Base-by-base conservation (phyloP, 2,329 filamentous ascomycete species). In the Metarhizium anisopliae region DNA sequence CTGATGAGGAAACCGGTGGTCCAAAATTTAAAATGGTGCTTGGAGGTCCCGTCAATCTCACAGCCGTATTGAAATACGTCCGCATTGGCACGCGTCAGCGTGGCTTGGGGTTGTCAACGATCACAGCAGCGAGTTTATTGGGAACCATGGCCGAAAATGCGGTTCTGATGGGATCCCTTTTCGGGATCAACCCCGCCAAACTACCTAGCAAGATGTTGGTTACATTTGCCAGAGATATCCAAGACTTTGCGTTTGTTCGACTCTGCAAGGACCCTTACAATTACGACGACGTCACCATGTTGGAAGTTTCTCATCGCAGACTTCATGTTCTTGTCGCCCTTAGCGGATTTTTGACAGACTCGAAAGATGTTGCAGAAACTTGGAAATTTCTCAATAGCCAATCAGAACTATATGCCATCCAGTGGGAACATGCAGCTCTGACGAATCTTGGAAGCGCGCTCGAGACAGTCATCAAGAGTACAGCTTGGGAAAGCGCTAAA, bases 151-250 rank as follows among this genome's bases (percentile, higher is more conserved):
- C 90, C 2, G 86, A 92, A 42, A 94, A 87, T 59, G 83, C 86
- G 5, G 81, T 94, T 16, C 76, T 91, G 47, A 86, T 96, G 35
- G 93, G 92, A 16, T 84, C 87, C 42, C 74, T 97, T 43, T 96
- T 97, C 65, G 94, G 94, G 8, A 89, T 94, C n/a, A 96, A 95
- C 66, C 89, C 89, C 47, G 85, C 86, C 1, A 83, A 86, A 40
- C 92, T 95, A 78, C 89, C 88, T 0, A 84, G 85, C 53, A 86
- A 91, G 68, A 90, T 92, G 78, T 88, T 96, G 78, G 90, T 96
- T 60, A 79, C 86, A n/a, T 95, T 95, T 67, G 82, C 87, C 11
- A 85, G 84, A 62, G 90, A 96, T 60, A 86, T 97, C 16, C 84
- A 90, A 63, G 92, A 97, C 66, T 95, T 96, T 69, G 90, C 84